Percentiles rank a stretch among this genome's conserved stretches.
Conservation (phyloP, 2,329 filamentous ascomycete species). For the Ascochyta lentis region DNA sequence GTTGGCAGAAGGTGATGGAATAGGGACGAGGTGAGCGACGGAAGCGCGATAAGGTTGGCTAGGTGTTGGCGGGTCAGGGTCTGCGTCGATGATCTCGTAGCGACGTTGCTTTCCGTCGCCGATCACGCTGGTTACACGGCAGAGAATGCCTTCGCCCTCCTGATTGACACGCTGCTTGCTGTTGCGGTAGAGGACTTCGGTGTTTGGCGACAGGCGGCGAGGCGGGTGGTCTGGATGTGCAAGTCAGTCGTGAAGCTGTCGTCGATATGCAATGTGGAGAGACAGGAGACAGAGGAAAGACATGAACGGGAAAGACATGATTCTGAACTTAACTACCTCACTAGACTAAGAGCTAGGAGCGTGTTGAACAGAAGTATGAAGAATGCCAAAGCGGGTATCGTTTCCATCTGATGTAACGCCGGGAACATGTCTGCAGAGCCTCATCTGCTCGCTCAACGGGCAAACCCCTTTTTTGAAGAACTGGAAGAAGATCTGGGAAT, state of each 20-base stretch:
- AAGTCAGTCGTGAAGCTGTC: conserved; percentile 7
- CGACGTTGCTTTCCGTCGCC: conserved; percentile 61
- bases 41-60: conserved; percentile 53
- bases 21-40: conserved; percentile 55
- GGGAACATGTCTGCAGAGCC: neutral
- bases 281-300: neutral
- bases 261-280: neutral
- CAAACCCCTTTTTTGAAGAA: conserved; percentile 21
- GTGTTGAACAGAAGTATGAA: conserved; percentile 18
- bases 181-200: conserved; percentile 60
- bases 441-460: conserved; percentile 20
- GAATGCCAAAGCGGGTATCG: conserved; percentile 28
- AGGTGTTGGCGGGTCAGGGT: conserved; percentile 51
- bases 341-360: conserved; percentile 29
- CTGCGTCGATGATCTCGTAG: conserved; percentile 61
- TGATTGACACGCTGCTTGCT: conserved; percentile 47
- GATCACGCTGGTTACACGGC: conserved; percentile 58
- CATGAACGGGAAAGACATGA: conserved; percentile 6
- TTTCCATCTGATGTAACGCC: conserved; percentile 23
- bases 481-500: conserved; percentile 25
- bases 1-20: conserved; percentile 53
- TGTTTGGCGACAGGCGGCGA: conserved; percentile 48
- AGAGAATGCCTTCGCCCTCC: conserved; percentile 61
- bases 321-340: conserved; percentile 25
- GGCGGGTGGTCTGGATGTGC: conserved; percentile 29